Conservation (phyloP, 768 basidiomycete species). For the Leccinum pellstonianum region DNA sequence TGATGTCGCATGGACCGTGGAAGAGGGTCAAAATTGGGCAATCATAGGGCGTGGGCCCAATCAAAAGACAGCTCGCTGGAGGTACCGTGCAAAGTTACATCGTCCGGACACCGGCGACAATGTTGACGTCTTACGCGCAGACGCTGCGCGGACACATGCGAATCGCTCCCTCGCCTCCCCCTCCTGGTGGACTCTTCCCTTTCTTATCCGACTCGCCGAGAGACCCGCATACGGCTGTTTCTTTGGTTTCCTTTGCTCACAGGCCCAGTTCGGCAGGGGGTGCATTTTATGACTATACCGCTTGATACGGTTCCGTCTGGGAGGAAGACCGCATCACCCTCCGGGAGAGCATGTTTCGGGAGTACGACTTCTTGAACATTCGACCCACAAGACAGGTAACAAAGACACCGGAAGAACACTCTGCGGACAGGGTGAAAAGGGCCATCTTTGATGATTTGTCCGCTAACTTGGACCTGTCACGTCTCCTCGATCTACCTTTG, state of each 20-base stretch:
- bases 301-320: conserved; percentile 84
- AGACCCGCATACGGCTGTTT: conserved; percentile 51
- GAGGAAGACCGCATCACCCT: conserved; percentile 83
- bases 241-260: conserved; percentile 68
- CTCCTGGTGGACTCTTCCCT: conserved; percentile 76
- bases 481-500: conserved; percentile 77
- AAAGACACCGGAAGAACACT: conserved; percentile 26
- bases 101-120: neutral
- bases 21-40: conserved; percentile 71
- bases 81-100: conserved; percentile 36
- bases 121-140: conserved; percentile 33
- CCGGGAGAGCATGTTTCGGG: conserved; percentile 64
- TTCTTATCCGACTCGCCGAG: conserved; percentile 46
- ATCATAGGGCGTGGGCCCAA: conserved; percentile 65
- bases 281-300: conserved; percentile 90
- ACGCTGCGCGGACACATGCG: conserved; percentile 70
- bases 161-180: conserved; percentile 58
- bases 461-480: conserved; percentile 51
- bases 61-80: conserved; percentile 59
- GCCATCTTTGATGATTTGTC: conserved; percentile 54
- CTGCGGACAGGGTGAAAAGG: conserved; percentile 28
- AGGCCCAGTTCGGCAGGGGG: conserved; percentile 54
- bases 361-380: conserved; percentile 39
- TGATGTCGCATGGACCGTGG: conserved; percentile 56
- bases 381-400: conserved; percentile 21